Evolutionary conservation across 164 flowering plant genomes (phyloP).

Genomic region (Litsea cubeba): DNA sequence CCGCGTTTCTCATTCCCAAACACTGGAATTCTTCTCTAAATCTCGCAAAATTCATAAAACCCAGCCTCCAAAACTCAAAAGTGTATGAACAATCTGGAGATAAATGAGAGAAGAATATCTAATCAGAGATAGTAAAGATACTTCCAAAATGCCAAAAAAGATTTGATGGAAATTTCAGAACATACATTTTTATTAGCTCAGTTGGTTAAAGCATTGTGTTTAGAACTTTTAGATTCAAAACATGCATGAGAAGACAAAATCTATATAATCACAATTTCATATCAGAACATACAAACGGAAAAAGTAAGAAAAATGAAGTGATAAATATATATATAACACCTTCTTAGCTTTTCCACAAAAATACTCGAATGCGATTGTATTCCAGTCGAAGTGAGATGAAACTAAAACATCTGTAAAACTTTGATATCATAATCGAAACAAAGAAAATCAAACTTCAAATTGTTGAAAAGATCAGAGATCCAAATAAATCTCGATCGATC

Average conservation of each 20-base stretch:
- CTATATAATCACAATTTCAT: too few species aligned
- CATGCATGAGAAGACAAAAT: too few species aligned
- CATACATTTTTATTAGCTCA: neutral
- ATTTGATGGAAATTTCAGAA: neutral
- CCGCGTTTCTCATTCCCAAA: slow-evolving; percentile 15
- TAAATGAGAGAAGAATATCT: neutral
- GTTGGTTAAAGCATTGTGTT: neutral
- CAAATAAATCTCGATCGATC: too few species aligned
- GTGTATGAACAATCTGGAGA: neutral
- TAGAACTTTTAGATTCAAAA: neutral
- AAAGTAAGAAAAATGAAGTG: neutral
- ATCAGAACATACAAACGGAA: too few species aligned
- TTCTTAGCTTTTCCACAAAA: neutral
- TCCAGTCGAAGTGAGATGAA: too few species aligned
- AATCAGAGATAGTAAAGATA: neutral
- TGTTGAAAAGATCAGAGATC: too few species aligned
- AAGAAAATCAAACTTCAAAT: too few species aligned
- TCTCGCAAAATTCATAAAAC: neutral
- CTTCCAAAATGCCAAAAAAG: neutral
- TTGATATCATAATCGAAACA: too few species aligned
- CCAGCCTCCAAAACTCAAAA: neutral
- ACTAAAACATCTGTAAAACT: too few species aligned
- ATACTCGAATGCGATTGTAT: neutral
- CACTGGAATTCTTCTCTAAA: neutral
- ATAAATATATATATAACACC: too few species aligned